Evolutionary conservation across 306 rosid species (phyloP).

Genomic region (Casuarina equisetifolia): DNA sequence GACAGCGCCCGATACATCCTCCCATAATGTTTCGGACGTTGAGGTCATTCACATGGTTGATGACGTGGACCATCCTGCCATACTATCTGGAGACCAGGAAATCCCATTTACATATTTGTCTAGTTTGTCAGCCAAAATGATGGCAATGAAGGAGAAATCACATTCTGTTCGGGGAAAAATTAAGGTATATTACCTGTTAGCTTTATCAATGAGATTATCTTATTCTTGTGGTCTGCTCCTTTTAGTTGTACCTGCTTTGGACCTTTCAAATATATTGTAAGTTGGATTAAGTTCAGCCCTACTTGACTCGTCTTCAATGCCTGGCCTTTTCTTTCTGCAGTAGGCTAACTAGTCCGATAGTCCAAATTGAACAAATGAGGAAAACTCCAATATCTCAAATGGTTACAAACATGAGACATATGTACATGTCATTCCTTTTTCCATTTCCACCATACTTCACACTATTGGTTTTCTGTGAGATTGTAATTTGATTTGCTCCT

Average conservation of each 20-base stretch:
- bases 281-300: slow-evolving; percentile 11
- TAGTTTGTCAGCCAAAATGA: slow-evolving; percentile 85
- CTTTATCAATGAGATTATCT: slow-evolving; percentile 23
- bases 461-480: not conserved
- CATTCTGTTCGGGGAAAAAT: slow-evolving; percentile 64
- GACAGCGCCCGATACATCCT: slow-evolving; percentile 32
- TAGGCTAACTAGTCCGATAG: not conserved
- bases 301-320: slow-evolving; percentile 4
- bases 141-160: slow-evolving; percentile 45
- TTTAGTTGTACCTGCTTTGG: slow-evolving; percentile 12
- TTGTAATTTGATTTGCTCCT: not conserved
- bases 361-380: not conserved
- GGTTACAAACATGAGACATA: not conserved
- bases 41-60: slow-evolving; percentile 43
- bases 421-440: not conserved
- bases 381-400: not conserved
- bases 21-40: slow-evolving; percentile 29
- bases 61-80: slow-evolving; percentile 41
- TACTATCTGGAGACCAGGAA: slow-evolving; percentile 53
- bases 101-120: slow-evolving; percentile 79
- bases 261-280: slow-evolving; percentile 9
- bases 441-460: not conserved
- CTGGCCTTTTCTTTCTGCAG: not conserved
- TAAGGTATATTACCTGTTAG: slow-evolving; percentile 52
- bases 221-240: slow-evolving; percentile 8